Base-by-base conservation (phyloP, 2,329 filamentous ascomycete genomes). In the Fusarium verticillioides region DNA sequence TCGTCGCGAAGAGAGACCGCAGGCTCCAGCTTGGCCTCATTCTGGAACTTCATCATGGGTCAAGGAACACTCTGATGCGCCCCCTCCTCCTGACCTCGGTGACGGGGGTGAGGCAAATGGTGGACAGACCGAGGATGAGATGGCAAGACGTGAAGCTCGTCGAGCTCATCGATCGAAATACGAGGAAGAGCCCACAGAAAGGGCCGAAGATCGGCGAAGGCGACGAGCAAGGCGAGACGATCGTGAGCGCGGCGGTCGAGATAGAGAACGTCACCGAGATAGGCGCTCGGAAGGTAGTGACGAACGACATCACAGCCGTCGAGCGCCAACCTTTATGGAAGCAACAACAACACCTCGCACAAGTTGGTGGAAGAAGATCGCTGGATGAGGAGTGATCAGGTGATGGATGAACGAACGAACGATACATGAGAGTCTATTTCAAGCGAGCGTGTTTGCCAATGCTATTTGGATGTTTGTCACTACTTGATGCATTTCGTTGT, bases 41-140 rank as follows among this genome's bases (percentile, higher is more conserved):
- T 90, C 87, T 11, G 89, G 90, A 32, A 91, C 89, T 1, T 89
- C 88, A 13, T 91, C 89, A 1, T 92, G 90, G 90, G 89, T 91
- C 9, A 91, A 91, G 79, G 89, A 91, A 18, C 87, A 90, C 74
- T 88, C 87, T 5, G 90, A 91, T 73, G 89, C 89, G 7, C 88
- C 88, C 4, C 88, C 89, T 6, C 89, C 89, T 4, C 88, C 88
- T 2, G 84, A 85, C 1, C 58, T 83, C 43, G 74, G 75, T 49
- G 82, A 80, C 21, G 78, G 78, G 26, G 73, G 75, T 26, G 80
- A 56, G 16, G 60, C 77, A n/a, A 82, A 83, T 18, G 82, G 80
- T 4, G 80, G 79, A 21, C 81, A 81, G 52, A 78, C 78, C 7
- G 84, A 86, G 15, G 85, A 87, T 34, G 87, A 87, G 26, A 85